phyloP scores from a whole-genome alignment of 495 filamentous ascomycete genomes.

The Penicillium coprophilum region DNA sequence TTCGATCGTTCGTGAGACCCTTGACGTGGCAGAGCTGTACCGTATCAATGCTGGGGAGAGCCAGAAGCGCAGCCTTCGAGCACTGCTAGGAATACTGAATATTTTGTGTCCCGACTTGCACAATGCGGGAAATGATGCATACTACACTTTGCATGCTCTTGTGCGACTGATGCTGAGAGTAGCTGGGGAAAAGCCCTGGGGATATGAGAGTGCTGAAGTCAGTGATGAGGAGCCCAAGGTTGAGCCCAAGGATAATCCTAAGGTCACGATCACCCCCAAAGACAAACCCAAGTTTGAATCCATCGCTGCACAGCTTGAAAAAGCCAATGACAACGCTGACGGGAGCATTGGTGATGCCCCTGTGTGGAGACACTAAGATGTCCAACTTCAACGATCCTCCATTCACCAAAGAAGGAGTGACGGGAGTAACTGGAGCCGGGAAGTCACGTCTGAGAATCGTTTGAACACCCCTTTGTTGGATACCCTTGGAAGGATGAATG shows the following conservation, averaged over 20 bases:
- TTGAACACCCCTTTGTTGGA: not conserved
- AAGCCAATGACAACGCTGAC: not conserved
- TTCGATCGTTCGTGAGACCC: conserved; percentile 51
- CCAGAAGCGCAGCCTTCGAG: conserved; percentile 54
- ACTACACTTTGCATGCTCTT: conserved; percentile 76
- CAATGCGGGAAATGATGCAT: conserved; percentile 94
- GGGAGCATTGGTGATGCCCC: no score
- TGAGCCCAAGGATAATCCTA: not conserved
- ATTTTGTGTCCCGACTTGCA: conserved; percentile 67
- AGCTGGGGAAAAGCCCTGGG: conserved; percentile 1
- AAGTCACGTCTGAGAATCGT: not conserved
- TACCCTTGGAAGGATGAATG: not conserved
- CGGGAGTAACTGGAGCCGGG: not conserved
- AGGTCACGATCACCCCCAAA: not conserved
- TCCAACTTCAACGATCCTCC: not conserved
- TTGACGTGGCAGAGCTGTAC: conserved; percentile 72
- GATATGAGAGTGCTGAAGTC: not conserved
- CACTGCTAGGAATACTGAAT: conserved; percentile 62
- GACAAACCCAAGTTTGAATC: not conserved
- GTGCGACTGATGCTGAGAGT: conserved; percentile 58
- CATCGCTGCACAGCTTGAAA: not conserved
- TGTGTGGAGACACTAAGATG: not conserved
- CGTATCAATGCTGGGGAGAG: conserved; percentile 51
- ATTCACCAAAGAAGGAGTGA: not conserved
- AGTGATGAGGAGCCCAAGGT: not conserved